Base-by-base conservation (phyloP, 2,329 filamentous ascomycete species). In the Calonectria crousiana region DNA sequence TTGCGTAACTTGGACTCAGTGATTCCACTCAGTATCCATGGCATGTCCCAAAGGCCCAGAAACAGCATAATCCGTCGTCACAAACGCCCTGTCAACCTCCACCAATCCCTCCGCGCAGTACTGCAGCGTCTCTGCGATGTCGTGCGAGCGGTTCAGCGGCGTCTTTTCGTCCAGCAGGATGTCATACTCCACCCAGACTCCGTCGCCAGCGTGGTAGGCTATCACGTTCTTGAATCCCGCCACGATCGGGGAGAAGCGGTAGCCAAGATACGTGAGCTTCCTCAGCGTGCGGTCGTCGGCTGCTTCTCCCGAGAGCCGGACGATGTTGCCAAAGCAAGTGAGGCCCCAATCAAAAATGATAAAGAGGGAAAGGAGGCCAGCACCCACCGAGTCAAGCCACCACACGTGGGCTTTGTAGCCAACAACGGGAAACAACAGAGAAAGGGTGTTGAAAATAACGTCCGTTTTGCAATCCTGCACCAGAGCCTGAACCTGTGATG, bases 391-490 rank as follows among this genome's bases (percentile, higher is more conserved):
- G 80, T 94, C 92, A 18, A 94, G 86, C 92, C 92, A 94, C 92
- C 92, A 94, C 18, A 93, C 79, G 30, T 90, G 81, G 5, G 89
- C 85, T 64, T 89, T 86, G 77, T 89, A 86, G 9, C 92, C 92
- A 65, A 93, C 81, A 0, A 97, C 89, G 0, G 95, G 95, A 80
- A 97, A 97, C n/a, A 96, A 89, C 79, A 97, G 95, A 56, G 93
- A 95, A 77, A 96, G 95, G 0, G 91, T 92, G 85, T 98, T 98
- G 89, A 98, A 97, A 26, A 97, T 91, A 13, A 97, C 94, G 79
- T 97, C 94, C 0, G 94, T 93, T 80, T 87, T 84, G 72, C 82
- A 84, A 14, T 84, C 82, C 18, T 84, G 82, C 0, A 84, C 82
- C 14, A 94, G 83, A 0, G 95, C 95, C 81, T 96, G 95, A 0